Evolutionary conservation across 2,329 filamentous ascomycete species (phyloP).

Genomic region (Cladosporium austrohemisphaericum): DNA sequence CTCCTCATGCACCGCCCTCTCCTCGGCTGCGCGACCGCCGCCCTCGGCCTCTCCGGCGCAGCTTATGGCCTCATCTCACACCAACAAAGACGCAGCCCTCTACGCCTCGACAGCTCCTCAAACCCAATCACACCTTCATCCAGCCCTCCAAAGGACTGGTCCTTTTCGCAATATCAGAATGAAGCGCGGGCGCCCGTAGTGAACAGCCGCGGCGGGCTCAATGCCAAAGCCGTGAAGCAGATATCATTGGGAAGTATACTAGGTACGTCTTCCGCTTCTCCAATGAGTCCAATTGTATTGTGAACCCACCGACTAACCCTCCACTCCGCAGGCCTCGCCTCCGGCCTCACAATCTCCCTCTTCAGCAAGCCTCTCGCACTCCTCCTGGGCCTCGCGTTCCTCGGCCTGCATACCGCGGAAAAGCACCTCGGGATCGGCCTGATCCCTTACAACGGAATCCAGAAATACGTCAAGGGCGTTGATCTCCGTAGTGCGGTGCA

Average conservation of each 20-base stretch:
- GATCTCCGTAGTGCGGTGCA: slow-evolving; percentile 52
- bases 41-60: slow-evolving; percentile 22
- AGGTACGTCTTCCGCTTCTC: slow-evolving; percentile 29
- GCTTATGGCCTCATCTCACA: slow-evolving; percentile 28
- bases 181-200: slow-evolving; percentile 39
- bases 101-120: slow-evolving; percentile 37
- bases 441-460: slow-evolving; percentile 46
- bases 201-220: slow-evolving; percentile 37
- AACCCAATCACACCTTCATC: slow-evolving; percentile 17
- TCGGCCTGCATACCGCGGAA: slow-evolving; percentile 57
- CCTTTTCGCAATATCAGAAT: slow-evolving; percentile 35
- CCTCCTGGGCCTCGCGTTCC: slow-evolving; percentile 61
- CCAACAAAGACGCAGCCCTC: slow-evolving; percentile 27
- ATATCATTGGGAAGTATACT: slow-evolving; percentile 46
- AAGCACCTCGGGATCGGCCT: slow-evolving; percentile 48
- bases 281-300: neutral
- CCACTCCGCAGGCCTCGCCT: slow-evolving; percentile 53
- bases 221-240: slow-evolving; percentile 42
- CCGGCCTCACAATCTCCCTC: slow-evolving; percentile 62
- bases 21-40: slow-evolving; percentile 28
- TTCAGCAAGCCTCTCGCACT: slow-evolving; percentile 69
- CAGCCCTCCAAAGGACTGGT: slow-evolving; percentile 36
- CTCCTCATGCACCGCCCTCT: slow-evolving; percentile 39
- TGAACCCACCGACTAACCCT: neutral
- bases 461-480: slow-evolving; percentile 49